These are phyloP conservation scores for Monilinia fructicola DNA, from an alignment of 2,329 filamentous ascomycete species.

Conservation along the genomic window DNA sequence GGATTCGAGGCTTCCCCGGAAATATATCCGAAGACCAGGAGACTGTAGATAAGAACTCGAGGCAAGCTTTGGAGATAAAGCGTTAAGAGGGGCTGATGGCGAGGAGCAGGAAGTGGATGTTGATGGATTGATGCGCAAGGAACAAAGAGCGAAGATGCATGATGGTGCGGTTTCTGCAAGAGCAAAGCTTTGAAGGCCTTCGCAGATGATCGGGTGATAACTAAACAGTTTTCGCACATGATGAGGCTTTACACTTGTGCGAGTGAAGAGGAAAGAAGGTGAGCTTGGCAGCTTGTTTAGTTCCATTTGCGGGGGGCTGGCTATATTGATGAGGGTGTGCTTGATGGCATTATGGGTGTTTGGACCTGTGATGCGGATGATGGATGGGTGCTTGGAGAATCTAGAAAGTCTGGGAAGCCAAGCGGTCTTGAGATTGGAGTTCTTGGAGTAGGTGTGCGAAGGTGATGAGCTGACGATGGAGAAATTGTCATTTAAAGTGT, in stretches of 20 bases:
- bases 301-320: neutral
- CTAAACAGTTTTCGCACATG: neutral
- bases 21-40: rapidly evolving
- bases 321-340: neutral
- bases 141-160: neutral
- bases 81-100: too few species aligned
- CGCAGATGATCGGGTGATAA: too few species aligned
- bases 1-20: neutral
- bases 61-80: neutral
- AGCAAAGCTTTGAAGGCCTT: neutral
- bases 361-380: neutral
- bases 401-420: too few species aligned
- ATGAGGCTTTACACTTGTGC: neutral
- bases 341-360: neutral
- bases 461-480: neutral
- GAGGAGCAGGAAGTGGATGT: neutral
- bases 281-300: neutral
- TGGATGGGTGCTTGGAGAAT: neutral
- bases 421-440: neutral
- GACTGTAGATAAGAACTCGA: neutral
- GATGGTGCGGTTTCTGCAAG: neutral
- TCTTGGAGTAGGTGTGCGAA: neutral
- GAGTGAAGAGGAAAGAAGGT: neutral
- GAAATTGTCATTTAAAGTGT: neutral
- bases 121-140: too few species aligned